phyloP scores from a whole-genome alignment of 2,329 filamentous ascomycete species.

The Coniochaeta ligniaria region DNA sequence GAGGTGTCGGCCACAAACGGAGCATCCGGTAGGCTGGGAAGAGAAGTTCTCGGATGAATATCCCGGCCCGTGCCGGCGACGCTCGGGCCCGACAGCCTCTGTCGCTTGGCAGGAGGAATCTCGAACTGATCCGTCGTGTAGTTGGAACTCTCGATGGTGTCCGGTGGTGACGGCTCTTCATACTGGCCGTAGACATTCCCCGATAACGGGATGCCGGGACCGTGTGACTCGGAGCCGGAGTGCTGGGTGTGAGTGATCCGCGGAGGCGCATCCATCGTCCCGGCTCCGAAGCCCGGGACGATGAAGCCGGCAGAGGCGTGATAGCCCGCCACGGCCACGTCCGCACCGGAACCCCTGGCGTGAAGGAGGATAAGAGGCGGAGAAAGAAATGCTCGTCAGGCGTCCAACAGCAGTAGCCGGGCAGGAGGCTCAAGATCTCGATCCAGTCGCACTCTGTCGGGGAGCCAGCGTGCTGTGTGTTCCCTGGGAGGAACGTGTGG shows the following conservation, averaged over 20 bases:
- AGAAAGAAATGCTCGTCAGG: background rate
- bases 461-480: background rate
- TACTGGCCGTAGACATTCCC: slow-evolving; percentile 7
- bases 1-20: background rate
- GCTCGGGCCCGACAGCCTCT: slow-evolving; percentile 12
- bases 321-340: slow-evolving; percentile 28
- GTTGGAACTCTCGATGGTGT: slow-evolving; percentile 17
- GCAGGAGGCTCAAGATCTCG: slow-evolving; percentile 4
- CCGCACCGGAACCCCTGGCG: background rate
- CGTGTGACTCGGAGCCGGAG: slow-evolving; percentile 2
- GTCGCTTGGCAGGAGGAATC: slow-evolving; percentile 18
- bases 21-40: background rate
- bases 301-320: slow-evolving; percentile 21
- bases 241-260: slow-evolving; percentile 21
- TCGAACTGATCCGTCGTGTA: slow-evolving; percentile 14
- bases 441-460: background rate
- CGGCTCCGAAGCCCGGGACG: slow-evolving; percentile 25
- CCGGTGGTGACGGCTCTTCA: slow-evolving; percentile 21
- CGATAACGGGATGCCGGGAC: slow-evolving; percentile 8
- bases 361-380: background rate
- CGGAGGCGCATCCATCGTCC: slow-evolving; percentile 28
- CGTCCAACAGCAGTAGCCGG: background rate
- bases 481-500: slow-evolving; percentile 9
- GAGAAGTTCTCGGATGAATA: background rate
- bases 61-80: slow-evolving; percentile 1